Evolutionary conservation across 306 rosid species (phyloP), one percentile per base, ranked within the genome.

Genomic region (Malus asiatica): DNA sequence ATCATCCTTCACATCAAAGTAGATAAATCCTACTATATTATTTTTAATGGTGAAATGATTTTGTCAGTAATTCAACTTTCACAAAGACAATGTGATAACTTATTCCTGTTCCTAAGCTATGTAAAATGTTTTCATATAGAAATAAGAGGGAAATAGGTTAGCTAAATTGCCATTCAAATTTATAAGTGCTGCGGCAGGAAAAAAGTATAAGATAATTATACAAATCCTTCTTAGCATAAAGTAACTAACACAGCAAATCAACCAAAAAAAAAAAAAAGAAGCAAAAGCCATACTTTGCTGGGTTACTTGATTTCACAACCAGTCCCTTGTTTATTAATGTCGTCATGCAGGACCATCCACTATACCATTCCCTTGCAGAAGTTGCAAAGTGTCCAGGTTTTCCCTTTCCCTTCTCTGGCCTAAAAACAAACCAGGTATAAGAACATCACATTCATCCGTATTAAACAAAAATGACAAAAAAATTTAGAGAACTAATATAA

Each of bases 261-360:
- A 35, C 30, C 3, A 76, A 23, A 15, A 6, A 11, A 33, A 38
- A 23, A 42, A 71, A 11, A 72, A 51, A 79, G 32, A 45, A 32
- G 69, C 25, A 45, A 73, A 77, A 71, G 57, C 15, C 92, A 78
- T 94, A 94, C 98, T 92, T 94, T 66, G 97, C 98, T n/a, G 98
- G 98, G 81, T 93, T 85, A 81, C 90, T 92, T 68, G 98, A 94
- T 82, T 90, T 94, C 68, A 88, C 96, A 82, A 85, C 96, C 66
- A 94, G 86, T 84, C 97, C 95, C 84, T 88, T 92, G 48, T 84
- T 66, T 81, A 94, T 76, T 83, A 94, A 84, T 63, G 95, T 86
- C 88, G 90, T 92, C 98, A 94, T 92, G 83, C 93, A 89, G 80
- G 42, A 84, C 98, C 98, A 94, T 79, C 98, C 98, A 85, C 91